Evolutionary conservation across 31 red algal species (phyloP).

Genomic region (Odonthalia washingtoniensis): DNA sequence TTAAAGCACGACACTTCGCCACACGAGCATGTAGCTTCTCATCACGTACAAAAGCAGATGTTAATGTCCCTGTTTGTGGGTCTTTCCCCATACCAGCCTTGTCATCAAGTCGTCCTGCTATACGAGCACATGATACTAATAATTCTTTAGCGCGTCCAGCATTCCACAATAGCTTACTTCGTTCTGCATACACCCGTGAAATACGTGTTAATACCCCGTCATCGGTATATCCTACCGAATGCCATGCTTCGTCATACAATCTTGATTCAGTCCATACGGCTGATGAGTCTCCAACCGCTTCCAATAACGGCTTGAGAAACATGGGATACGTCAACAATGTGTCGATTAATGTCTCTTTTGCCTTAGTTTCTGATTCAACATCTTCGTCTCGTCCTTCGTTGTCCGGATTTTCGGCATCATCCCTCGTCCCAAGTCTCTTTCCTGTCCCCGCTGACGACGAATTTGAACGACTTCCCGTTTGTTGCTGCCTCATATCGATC

Average conservation of each 20-base stretch:
- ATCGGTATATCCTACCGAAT: constrained; percentile 53
- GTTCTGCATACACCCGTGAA: constrained; percentile 71
- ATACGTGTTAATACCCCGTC: constrained; percentile 71
- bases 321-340: constrained; percentile 77
- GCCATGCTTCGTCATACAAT: constrained; percentile 69
- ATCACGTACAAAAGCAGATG: constrained; percentile 31
- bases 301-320: constrained; percentile 69
- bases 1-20: constrained; percentile 35
- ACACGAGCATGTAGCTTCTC: constrained; percentile 28
- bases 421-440: not conserved
- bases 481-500: constrained; percentile 18
- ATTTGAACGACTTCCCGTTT: constrained; percentile 18
- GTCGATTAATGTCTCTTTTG: constrained; percentile 53
- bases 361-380: not conserved
- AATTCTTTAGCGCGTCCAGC: constrained; percentile 45
- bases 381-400: not conserved
- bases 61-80: constrained; percentile 13
- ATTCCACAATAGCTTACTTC: constrained; percentile 78
- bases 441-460: not conserved
- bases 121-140: constrained; percentile 54
- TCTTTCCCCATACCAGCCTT: constrained; percentile 45
- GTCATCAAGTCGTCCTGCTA: constrained; percentile 50
- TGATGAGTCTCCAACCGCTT: constrained; percentile 52
- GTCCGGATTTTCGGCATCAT: not conserved
- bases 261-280: constrained; percentile 59